Conservation (phyloP, 129 eudicot species). For the Flaveria linearis region DNA sequence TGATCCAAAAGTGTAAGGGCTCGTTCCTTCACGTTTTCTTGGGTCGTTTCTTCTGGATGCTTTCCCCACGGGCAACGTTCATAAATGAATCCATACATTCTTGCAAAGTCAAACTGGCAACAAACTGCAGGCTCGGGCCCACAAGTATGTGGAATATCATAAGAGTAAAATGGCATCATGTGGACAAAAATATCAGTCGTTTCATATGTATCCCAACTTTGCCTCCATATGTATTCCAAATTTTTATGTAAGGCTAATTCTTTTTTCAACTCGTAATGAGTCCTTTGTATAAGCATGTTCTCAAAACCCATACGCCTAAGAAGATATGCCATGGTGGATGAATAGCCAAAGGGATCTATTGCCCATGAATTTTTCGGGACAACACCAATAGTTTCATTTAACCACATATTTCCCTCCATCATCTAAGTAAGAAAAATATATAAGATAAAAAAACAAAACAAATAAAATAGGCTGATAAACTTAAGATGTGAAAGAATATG, state of each 20-base stretch:
- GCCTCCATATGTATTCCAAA: constrained; percentile 91
- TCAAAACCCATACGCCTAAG: constrained; percentile 99
- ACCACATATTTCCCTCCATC: constrained; percentile 97
- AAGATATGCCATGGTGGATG: constrained; percentile 98
- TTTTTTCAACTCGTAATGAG: constrained; percentile 95
- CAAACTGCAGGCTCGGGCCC: constrained; percentile 99
- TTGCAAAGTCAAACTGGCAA: constrained; percentile 97
- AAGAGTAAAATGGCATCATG: constrained; percentile 99
- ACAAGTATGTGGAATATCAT: constrained; percentile 95
- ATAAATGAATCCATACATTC: constrained; percentile 80
- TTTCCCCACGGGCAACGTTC: constrained; percentile 97
- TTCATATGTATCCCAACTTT: constrained; percentile 92
- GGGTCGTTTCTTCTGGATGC: constrained; percentile 87
- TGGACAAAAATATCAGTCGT: constrained; percentile 97
- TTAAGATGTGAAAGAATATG: neutral
- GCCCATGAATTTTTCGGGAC: constrained; percentile 98
- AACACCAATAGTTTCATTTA: constrained; percentile 86
- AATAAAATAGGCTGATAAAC: neutral
- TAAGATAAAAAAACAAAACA: neutral
- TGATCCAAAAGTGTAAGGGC: constrained; percentile 84
- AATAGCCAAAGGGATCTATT: constrained; percentile 97
- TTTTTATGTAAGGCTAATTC: constrained; percentile 81
- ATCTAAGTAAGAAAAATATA: constrained; percentile 43
- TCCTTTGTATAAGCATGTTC: constrained; percentile 99
- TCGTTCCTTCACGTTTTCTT: constrained; percentile 80